phyloP scores from a whole-genome alignment of 2,329 filamentous ascomycete species.

The Ceratocystis papillata region DNA sequence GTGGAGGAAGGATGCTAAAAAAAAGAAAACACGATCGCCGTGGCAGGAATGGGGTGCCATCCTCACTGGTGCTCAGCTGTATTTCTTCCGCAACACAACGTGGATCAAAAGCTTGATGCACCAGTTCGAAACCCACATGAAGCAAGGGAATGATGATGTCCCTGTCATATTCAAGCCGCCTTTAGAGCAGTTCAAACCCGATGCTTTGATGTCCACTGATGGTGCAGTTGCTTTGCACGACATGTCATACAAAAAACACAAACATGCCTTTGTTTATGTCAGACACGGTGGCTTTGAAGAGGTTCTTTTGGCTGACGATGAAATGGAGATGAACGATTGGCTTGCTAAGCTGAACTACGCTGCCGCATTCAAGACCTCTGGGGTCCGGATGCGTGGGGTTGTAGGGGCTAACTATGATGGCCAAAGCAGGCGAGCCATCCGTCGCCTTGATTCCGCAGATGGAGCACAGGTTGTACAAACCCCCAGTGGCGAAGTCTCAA shows the following conservation, averaged over 20 bases:
- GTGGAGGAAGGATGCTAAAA: slow-evolving; percentile 90
- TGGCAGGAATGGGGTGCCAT: slow-evolving; percentile 99
- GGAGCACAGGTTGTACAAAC: slow-evolving; percentile 53
- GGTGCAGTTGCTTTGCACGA: slow-evolving; percentile 84
- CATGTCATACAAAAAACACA: slow-evolving; percentile 82
- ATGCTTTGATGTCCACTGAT: slow-evolving; percentile 85
- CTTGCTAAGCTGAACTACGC: slow-evolving; percentile 92
- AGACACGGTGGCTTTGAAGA: slow-evolving; percentile 81
- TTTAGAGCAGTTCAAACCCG: slow-evolving; percentile 82
- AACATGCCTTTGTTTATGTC: slow-evolving; percentile 86
- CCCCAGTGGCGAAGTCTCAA: slow-evolving; percentile 60
- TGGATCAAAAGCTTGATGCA: slow-evolving; percentile 89
- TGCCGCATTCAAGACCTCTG: slow-evolving; percentile 82
- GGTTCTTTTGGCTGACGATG: slow-evolving; percentile 78
- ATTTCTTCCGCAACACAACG: slow-evolving; percentile 84
- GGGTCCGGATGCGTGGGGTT: slow-evolving; percentile 80
- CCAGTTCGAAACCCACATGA: slow-evolving; percentile 75
- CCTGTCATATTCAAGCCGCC: slow-evolving; percentile 86
- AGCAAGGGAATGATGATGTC: slow-evolving; percentile 60
- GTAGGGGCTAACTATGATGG: slow-evolving; percentile 77
- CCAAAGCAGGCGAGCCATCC: slow-evolving; percentile 60
- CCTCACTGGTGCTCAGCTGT: slow-evolving; percentile 89
- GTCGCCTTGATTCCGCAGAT: slow-evolving; percentile 57
- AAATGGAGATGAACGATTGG: slow-evolving; percentile 93
- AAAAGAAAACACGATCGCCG: slow-evolving; percentile 84